phyloP scores from a whole-genome alignment of 169 alveolate genomes.

The Plasmodium vivax region DNA sequence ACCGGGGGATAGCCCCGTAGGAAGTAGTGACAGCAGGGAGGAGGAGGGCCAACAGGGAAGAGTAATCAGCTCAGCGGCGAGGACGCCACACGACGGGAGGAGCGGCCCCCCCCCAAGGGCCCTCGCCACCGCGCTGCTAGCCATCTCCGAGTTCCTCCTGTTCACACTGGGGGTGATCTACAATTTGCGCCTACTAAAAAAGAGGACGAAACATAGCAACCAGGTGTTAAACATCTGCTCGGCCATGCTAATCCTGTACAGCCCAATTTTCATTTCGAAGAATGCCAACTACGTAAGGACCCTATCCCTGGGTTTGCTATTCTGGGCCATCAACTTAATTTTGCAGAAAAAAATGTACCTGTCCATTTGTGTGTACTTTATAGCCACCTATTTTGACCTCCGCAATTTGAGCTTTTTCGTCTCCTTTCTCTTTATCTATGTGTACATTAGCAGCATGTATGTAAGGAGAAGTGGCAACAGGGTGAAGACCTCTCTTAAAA shows the following conservation, averaged over 20 bases:
- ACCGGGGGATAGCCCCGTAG: neutral
- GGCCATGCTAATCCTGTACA: conserved; percentile 49
- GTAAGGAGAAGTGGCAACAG: conserved; percentile 44
- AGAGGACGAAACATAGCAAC: conserved; percentile 10
- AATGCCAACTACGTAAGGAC: conserved; percentile 31
- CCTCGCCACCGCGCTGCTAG: neutral
- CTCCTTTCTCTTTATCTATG: conserved; percentile 53
- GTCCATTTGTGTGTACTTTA: conserved; percentile 21
- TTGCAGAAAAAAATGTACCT: conserved; percentile 29
- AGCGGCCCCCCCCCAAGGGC: neutral
- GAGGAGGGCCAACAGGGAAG: neutral
- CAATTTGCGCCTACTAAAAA: conserved; percentile 33
- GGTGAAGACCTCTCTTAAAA: conserved; percentile 16
- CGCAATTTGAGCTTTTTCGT: conserved; percentile 18
- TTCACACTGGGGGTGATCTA: conserved; percentile 64
- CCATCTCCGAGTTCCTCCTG: conserved; percentile 37
- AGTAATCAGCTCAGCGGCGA: neutral
- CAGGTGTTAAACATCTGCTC: conserved; percentile 36
- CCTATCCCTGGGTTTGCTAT: conserved; percentile 50
- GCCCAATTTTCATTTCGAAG: conserved; percentile 42
- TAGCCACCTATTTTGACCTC: conserved; percentile 30
- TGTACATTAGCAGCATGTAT: conserved; percentile 52
- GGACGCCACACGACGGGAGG: neutral
- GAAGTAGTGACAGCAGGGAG: neutral
- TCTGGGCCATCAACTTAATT: conserved; percentile 56